Evolutionary conservation across 2,329 filamentous ascomycete species (phyloP), one percentile per base, ranked within the genome.

Genomic region (Ophiostoma perfectum): DNA sequence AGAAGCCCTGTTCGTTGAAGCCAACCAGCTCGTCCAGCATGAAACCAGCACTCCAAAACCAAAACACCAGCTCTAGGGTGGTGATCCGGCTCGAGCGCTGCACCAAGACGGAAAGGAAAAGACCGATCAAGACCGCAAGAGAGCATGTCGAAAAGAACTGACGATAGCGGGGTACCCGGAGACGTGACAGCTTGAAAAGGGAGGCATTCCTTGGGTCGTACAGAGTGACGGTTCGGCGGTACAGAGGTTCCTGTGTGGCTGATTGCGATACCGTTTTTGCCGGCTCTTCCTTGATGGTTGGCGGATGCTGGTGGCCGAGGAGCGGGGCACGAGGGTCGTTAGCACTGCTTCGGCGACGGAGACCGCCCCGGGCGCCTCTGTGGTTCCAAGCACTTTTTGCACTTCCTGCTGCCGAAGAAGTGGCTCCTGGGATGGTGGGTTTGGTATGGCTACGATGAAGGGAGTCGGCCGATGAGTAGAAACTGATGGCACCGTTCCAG

Each of bases 31-130:
- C 94, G 75, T 97, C 94, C 44, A 97, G 86, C 92, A 97, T 96
- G 78, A 96, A 97, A 0, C 94, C 94, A 39, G 92, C 92, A 75
- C 92, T 96, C 93, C 94, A 98, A 77, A 97, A 92, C 94, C 94
- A 98, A 78, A 98, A 97, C 12, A 97, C 77, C 16, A 97, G 81
- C 77, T 98, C 94, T 9, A 97, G 81, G 0, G 86, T 86, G 1
- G 92, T 96, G 74, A 98, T 97, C 66, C 88, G 84, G 67, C 89
- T 84, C 2, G 92, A 94, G 70, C 91, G 86, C 75, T 91, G 82
- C 11, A 86, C 81, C 3, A 97, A 83, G 9, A 98, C 93, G 9
- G 92, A 90, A 18, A 97, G 81, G 76, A 96, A 97, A 11, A 97
- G 83, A 14, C 87, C 89, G 52, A 97, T 88, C 75, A 98, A 83